Evolutionary conservation across 2,329 filamentous ascomycete species (phyloP), one percentile per base, ranked within the genome.

Genomic region (Arthrobotrys sinensis): DNA sequence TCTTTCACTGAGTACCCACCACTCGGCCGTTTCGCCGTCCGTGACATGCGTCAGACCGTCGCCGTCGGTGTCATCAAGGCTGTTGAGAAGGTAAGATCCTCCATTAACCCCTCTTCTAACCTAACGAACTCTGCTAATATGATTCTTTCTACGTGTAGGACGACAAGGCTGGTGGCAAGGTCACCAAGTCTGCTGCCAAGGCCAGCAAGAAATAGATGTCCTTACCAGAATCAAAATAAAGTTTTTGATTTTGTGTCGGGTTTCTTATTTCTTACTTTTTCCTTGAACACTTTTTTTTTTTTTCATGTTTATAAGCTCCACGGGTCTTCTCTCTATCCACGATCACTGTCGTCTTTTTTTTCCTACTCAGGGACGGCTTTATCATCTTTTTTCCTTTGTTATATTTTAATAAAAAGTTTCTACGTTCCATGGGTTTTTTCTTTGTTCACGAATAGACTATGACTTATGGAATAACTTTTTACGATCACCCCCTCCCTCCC

Each of bases 1-100:
- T 89, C 96, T 84, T 99, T 98, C 94, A 97, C 94, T 85, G 94
- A 97, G 86, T 99, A 98, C 91, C 95, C 96, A 85, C 96, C 96
- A 87, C 94, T 99, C 85, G 96, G 96, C 87, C 95, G 96, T 92
- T 99, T 99, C 91, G 96, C 96, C 87, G 96, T 99, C 90, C 95
- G 95, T 92, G 95, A 97, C 89, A 97, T 97, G 94, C 88, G 89
- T 86, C 90, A 92, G 86, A 95, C 92, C 87, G 92, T 96, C 83
- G 93, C 93, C 82, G 93, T 96, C 87, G 93, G 93, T 91, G 93
- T 97, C 88, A 95, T 96, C 90, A 97, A 97, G 91, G 88, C 88
- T 81, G 92, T 94, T 80, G 90, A 90, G 83, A 93, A 93, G 90
- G 82, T 87, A 77, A 60, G 73, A 24, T 53, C n/a, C 21, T 40